A percentile compares a stretch with the other conserved stretches of the same genome.
phyloP scores from a whole-genome alignment of 2,329 filamentous ascomycete species.

The Cordyceps cateniannulata region DNA sequence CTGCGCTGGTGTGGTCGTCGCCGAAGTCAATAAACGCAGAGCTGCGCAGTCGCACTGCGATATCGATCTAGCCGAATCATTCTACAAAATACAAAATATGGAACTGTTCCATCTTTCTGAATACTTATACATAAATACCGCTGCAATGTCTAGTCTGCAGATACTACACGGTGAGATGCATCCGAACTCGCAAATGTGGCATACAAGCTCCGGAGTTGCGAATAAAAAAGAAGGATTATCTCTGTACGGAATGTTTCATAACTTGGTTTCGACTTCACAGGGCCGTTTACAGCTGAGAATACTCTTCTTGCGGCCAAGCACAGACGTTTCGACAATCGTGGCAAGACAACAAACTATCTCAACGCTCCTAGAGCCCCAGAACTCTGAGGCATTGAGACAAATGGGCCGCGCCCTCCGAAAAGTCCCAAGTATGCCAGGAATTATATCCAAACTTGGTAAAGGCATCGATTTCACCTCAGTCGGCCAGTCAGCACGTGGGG shows the following conservation, averaged over 20 bases:
- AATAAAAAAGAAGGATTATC: conserved; percentile 71
- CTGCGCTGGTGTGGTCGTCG: conserved; percentile 82
- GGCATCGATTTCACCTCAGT: conserved; percentile 56
- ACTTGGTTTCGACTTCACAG: conserved; percentile 69
- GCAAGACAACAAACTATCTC: conserved; percentile 66
- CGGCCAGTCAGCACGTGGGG: conserved; percentile 50
- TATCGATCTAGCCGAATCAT: conserved; percentile 42
- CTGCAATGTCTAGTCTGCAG: conserved; percentile 76
- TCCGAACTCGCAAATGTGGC: conserved; percentile 73
- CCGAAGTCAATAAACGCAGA: conserved; percentile 59
- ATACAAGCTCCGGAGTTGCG: conserved; percentile 23
- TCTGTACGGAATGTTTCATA: conserved; percentile 74
- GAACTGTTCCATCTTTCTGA: conserved; percentile 66
- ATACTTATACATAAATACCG: conserved; percentile 71
- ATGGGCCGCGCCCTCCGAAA: conserved; percentile 58
- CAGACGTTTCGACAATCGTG: conserved; percentile 59
- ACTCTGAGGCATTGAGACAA: conserved; percentile 47
- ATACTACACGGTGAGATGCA: conserved; percentile 78
- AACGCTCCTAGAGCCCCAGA: conserved; percentile 61
- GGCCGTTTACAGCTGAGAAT: conserved; percentile 70
- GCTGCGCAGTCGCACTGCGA: conserved; percentile 57
- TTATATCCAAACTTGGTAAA: conserved; percentile 66
- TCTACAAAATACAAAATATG: conserved; percentile 55
- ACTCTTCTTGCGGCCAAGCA: conserved; percentile 72
- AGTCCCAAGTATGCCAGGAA: conserved; percentile 68